phyloP scores from a whole-genome alignment of 805 yeast genomes.

The Yamadazyma paraphyllophila region DNA sequence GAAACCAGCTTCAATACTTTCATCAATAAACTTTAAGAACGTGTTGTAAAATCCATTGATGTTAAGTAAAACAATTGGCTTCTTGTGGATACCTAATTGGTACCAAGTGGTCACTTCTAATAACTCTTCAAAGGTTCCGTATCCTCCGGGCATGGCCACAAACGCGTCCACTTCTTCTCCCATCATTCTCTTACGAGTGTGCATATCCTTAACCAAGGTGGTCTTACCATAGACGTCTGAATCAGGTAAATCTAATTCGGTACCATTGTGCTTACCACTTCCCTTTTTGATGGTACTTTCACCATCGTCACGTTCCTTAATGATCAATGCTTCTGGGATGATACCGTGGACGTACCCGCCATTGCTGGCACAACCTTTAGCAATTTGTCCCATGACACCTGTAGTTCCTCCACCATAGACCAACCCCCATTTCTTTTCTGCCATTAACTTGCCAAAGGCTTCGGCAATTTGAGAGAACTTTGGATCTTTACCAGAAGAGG shows the following conservation, averaged over 20 bases:
- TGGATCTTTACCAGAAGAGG: conserved; percentile 63
- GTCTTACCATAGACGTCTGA: conserved; percentile 67
- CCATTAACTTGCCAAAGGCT: conserved; percentile 59
- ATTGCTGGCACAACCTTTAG: conserved; percentile 55
- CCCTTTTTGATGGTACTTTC: no score
- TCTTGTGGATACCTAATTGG: conserved; percentile 80
- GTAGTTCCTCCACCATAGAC: conserved; percentile 92
- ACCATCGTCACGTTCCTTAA: conserved; percentile 59
- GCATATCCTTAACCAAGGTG: conserved; percentile 84
- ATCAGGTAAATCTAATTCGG: conserved; percentile 64
- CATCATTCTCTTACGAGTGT: conserved; percentile 83
- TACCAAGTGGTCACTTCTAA: conserved; percentile 91
- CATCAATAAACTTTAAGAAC: conserved; percentile 58
- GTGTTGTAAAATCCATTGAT: conserved; percentile 78
- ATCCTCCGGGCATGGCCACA: conserved; percentile 90
- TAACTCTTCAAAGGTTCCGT: conserved; percentile 84
- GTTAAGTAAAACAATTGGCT: conserved; percentile 78
- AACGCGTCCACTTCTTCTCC: conserved; percentile 84
- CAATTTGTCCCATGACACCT: conserved; percentile 78
- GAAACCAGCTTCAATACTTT: conserved; percentile 63
- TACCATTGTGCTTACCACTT: conserved; percentile 40
- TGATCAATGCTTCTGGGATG: conserved; percentile 79
- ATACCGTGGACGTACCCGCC: conserved; percentile 79
- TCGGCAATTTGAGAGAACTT: conserved; percentile 52
- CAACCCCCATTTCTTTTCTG: conserved; percentile 62